Percentiles rank a stretch among this genome's conserved stretches.
These are phyloP conservation scores for Saccharum officinarum DNA, from an alignment of 176 grass and related monocot genomes.

Conservation along the genomic window DNA sequence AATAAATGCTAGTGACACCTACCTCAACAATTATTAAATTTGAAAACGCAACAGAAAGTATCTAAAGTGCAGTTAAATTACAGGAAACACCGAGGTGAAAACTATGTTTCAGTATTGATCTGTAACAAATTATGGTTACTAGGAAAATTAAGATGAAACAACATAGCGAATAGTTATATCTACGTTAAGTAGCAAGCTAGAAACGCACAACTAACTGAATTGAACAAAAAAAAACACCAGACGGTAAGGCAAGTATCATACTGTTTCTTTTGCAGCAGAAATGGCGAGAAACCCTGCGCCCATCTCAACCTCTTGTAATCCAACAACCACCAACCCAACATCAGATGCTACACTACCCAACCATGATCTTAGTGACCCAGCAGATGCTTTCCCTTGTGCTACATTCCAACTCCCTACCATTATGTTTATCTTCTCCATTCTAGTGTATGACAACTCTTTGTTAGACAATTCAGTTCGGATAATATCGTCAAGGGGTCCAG, in stretches of 20 bases:
- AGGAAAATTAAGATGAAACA: background rate
- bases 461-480: conserved; percentile 79
- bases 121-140: conserved; percentile 9
- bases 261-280: conserved; percentile 98
- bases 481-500: conserved; percentile 83
- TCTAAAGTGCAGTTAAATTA: background rate
- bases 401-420: conserved; percentile 97
- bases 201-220: background rate
- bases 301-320: conserved; percentile 99
- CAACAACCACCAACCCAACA: conserved; percentile 88
- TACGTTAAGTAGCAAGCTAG: background rate
- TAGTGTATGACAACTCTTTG: conserved; percentile 77
- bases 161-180: background rate
- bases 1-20: conserved; percentile 3
- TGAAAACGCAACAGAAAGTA: background rate
- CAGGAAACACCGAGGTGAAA: background rate
- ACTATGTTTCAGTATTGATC: background rate
- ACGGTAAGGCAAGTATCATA: conserved; percentile 48
- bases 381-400: conserved; percentile 84
- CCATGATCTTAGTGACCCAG: conserved; percentile 80
- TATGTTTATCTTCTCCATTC: conserved; percentile 90
- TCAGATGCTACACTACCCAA: conserved; percentile 78
- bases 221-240: conserved; percentile 12
- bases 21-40: background rate
- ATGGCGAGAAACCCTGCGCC: conserved; percentile 97